Evolutionary conservation across 2,329 filamentous ascomycete genomes (phyloP), one percentile per base, ranked within the genome.

Genomic region (Davidsoniella eucalypti): DNA sequence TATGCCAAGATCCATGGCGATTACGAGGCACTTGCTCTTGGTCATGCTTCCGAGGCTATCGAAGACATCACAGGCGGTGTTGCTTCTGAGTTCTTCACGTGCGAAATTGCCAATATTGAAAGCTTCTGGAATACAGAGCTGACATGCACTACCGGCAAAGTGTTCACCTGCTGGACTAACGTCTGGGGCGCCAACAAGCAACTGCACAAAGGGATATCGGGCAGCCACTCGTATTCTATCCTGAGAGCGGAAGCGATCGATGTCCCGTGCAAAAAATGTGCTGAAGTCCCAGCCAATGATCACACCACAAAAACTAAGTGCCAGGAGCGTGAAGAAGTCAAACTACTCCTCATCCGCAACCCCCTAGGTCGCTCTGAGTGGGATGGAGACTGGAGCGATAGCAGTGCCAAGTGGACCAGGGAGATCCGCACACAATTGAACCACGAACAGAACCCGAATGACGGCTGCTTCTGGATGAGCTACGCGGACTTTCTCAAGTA

Each of bases 1-100:
- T 90, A 84, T 60, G 85, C 85, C 16, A 92, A 92, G 62, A 82
- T 82, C 0, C 85, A 92, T 57, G 85, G 84, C 2, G 84, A 87
- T 56, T 88, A 82, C 57, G 76, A 70, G n/a, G 75, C 82, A 0
- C 76, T 87, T 37, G 70, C 78, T 33, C 81, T 82, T 21, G 82
- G 82, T 6, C 85, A 79, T 64, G 80, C 82, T 16, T 81, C 75
- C 4, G 74, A 78, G 58, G 74, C 68, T 2, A 57, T 77, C 2
- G 75, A 73, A 57, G 51, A 82, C 58, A 65, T 79, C 3, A 77
- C 71, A 0, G 80, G 80, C 9, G 80, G 80, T 23, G 77, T 84
- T 4, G 82, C 78, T 0, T 78, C 76, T 0, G 76, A 82, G 58
- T 65, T 85, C 2, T 75, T 79, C 42, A 73, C 77, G 0, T 74